These are phyloP conservation scores for Haberlea rhodopensis DNA, from an alignment of 257 asterid genomes.

Conservation along the genomic window DNA sequence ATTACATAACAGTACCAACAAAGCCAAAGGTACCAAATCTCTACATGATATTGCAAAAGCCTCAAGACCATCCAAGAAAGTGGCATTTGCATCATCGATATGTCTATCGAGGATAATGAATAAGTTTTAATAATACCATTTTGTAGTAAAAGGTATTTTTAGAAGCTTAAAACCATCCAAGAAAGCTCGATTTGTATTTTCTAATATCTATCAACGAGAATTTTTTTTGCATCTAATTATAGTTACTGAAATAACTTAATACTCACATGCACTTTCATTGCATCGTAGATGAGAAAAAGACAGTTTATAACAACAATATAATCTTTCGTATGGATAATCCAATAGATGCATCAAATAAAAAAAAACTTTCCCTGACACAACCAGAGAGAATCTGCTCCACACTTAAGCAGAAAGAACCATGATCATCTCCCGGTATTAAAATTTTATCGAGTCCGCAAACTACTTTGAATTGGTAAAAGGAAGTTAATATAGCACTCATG, in stretches of 20 bases:
- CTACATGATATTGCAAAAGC: slow-evolving; percentile 17
- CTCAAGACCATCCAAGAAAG: slow-evolving; percentile 8
- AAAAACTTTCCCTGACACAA: slow-evolving; percentile 13
- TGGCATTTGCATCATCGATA: neutral
- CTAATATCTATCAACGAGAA: neutral
- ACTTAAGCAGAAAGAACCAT: slow-evolving; percentile 11
- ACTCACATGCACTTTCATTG: slow-evolving; percentile 1
- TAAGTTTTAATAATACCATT: neutral
- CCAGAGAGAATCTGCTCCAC: slow-evolving; percentile 1
- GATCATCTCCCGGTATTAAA: neutral
- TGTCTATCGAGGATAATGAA: neutral
- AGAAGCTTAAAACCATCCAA: neutral
- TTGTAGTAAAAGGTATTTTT: no score
- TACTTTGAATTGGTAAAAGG: slow-evolving; percentile 6
- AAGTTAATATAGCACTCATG: slow-evolving; percentile 1
- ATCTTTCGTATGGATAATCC: neutral
- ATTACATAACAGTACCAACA: neutral
- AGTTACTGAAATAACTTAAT: neutral
- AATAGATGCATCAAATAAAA: neutral
- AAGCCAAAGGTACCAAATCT: neutral
- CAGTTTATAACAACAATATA: neutral
- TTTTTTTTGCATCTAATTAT: neutral
- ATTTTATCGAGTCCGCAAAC: slow-evolving; percentile 6
- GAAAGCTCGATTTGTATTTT: neutral
- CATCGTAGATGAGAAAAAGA: neutral